Base-by-base conservation (phyloP, 257 asterid genomes). In the Gentiana macrophylla region DNA sequence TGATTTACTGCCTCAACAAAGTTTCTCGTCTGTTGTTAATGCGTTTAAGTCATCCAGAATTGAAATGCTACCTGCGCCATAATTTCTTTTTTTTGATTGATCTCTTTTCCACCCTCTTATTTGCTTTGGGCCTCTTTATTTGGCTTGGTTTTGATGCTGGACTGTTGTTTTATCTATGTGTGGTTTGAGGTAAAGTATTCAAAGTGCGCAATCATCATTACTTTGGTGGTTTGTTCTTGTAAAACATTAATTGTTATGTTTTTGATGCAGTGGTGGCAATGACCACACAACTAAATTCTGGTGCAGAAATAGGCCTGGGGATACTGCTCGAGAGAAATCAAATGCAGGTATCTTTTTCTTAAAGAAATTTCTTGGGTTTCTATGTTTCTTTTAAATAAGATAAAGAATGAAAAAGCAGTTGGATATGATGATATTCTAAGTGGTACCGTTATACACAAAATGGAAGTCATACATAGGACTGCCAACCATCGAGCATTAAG, bases 301-400 rank as follows among this genome's bases (percentile, higher is more conserved):
- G 98, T 92, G 98, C 84, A 75, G 98, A 81, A 88, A 92, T 71
- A 81, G 98, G 80, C 98, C 98, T 55, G 98, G 97, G 38, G 98
- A 90, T 71, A 68, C 94, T 3, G 91, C 91, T 13, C 94, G 89
- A 63, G 98, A 92, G 70, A 87, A 87, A 65, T 68, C 74, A 43
- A 83, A 64, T 63, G 55, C 66, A 86, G 92, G 75, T 60, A 24
- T 24, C 76, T 70, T 71, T 65, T 53, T 50, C 44, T 56, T 62
- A 35, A 5, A 37, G 34, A 32, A 48, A 38, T 49, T 47, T 53
- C 52, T 35, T 49, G 35, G 13, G 48, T 62, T 51, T 38, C 10
- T 36, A 7, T 44, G 32, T 57, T 46, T 37, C 43, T 58, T 49
- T 7, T 37, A 0, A 41, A 41, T 41, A 41, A 41, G 46, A 7